Percentiles rank a stretch among this genome's conserved stretches.
These are phyloP conservation scores for Beauveria rudraprayagi DNA, from an alignment of 2,329 filamentous ascomycete genomes.

Conservation along the genomic window DNA sequence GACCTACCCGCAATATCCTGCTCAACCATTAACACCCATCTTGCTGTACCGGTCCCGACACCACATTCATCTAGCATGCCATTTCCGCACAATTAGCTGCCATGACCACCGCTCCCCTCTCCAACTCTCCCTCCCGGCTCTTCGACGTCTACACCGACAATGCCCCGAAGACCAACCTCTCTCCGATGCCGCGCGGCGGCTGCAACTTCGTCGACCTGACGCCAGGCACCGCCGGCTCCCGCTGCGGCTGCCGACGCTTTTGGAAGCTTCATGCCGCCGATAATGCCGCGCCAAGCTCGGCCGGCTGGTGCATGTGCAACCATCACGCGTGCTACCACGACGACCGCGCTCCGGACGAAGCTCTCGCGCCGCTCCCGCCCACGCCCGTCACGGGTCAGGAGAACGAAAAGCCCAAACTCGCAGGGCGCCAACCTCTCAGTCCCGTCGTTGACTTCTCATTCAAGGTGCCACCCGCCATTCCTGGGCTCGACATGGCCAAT, in stretches of 20 bases:
- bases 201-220: slow-evolving; percentile 52
- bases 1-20: background rate
- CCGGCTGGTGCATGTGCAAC: slow-evolving; percentile 52
- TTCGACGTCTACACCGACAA: slow-evolving; percentile 51
- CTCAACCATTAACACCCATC: background rate
- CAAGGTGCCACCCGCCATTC: slow-evolving; percentile 28
- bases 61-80: slow-evolving; percentile 7
- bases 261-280: slow-evolving; percentile 39
- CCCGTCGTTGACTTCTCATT: slow-evolving; percentile 42
- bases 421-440: slow-evolving; percentile 42
- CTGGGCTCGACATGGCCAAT: slow-evolving; percentile 34
- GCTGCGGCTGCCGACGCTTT: slow-evolving; percentile 54
- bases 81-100: slow-evolving; percentile 39
- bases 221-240: slow-evolving; percentile 41
- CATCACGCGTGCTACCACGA: slow-evolving; percentile 57
- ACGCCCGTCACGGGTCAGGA: slow-evolving; percentile 36
- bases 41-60: background rate
- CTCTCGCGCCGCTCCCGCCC: slow-evolving; percentile 12
- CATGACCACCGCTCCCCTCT: slow-evolving; percentile 38
- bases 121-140: slow-evolving; percentile 35
- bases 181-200: slow-evolving; percentile 40
- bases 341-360: slow-evolving; percentile 26
- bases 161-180: slow-evolving; percentile 17
- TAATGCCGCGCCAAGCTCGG: slow-evolving; percentile 32
- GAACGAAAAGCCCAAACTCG: slow-evolving; percentile 39